Evolutionary conservation across 306 rosid genomes (phyloP), one percentile per base, ranked within the genome.

Genomic region (Fagus sylvatica): DNA sequence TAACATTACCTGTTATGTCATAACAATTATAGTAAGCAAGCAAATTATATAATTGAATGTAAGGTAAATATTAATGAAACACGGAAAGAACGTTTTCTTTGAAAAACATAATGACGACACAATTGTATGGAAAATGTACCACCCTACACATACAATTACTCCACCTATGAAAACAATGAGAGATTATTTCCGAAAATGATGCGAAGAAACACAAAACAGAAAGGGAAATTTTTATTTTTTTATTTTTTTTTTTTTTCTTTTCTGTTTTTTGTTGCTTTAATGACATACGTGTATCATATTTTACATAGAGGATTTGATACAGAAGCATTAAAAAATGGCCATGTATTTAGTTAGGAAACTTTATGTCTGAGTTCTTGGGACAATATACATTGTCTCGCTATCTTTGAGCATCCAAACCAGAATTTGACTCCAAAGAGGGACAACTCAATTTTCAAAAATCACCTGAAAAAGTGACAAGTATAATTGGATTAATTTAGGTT

Each of bases 1-100:
- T 78, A 93, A 77, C 98, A 93, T 93, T 61, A 93, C 96, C 98
- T 93, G 87, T 79, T 72, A 81, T 77, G 78, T 28, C 69, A 33
- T 67, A 81, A 80, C 72, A 85, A 40, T 48, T 49, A 46, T 12
- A 64, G 36, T 57, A 22, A 22, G 28, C 28, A 64, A 48, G 61
- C 15, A 36, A 2, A 60, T 22, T 7, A 46, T 30, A 22, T 22
- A 22, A 22, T n/a, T 56, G 54, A 55, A 71, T 67, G 61, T 12
- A 85, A 71, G 72, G 69, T 36, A 62, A 10, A 46, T 36, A 36
- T 36, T 12, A 64, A 36, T 66, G 17, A 39, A 7, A n/a, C 49
- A 9, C 6, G 49, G 5, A 66, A 65, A 37, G 32, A 66, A 66
- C 12, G 13, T 7, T 11, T 39, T 66, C 49, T 62, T 57, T 62